phyloP scores from a whole-genome alignment of 495 filamentous ascomycete species.

The Aspergillus coremiiformis region DNA sequence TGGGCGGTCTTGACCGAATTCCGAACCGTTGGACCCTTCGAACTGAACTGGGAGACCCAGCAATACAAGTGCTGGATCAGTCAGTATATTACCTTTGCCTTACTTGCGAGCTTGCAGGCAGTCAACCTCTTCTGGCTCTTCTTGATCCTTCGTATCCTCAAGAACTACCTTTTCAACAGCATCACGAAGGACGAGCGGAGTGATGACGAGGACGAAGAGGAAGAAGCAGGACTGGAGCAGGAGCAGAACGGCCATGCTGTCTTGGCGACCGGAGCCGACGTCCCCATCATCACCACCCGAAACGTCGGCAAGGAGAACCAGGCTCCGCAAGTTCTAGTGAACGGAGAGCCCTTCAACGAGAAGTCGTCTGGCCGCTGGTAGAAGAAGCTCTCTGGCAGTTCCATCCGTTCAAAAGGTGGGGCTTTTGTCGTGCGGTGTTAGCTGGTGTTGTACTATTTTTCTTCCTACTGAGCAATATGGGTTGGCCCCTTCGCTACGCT shows the following conservation, averaged over 20 bases:
- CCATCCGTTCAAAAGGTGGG: background rate
- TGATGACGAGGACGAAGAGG: conserved; percentile 52
- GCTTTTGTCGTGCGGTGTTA: background rate
- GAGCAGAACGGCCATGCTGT: conserved; percentile 20
- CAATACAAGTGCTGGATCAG: conserved; percentile 78
- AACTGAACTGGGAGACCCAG: conserved; percentile 74
- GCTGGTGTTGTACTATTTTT: background rate
- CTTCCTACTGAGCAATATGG: background rate
- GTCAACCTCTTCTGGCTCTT: conserved; percentile 86
- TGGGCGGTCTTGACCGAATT: conserved; percentile 82
- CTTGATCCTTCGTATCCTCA: conserved; percentile 68
- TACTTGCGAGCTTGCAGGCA: conserved; percentile 68
- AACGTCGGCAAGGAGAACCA: conserved; percentile 28
- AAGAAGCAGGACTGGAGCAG: conserved; percentile 27
- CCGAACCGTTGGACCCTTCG: conserved; percentile 79
- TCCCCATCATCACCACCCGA: conserved; percentile 15
- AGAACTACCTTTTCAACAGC: conserved; percentile 47
- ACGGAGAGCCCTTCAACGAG: conserved; percentile 30
- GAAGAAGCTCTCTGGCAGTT: background rate
- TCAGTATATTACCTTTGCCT: conserved; percentile 60
- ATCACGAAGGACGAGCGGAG: conserved; percentile 50
- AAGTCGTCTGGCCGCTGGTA: conserved; percentile 2
- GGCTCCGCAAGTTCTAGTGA: conserved; percentile 32
- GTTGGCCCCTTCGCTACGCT: background rate
- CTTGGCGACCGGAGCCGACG: conserved; percentile 25